Conservation (phyloP, 805 yeast genomes). For the Myxozyma sirexii region DNA sequence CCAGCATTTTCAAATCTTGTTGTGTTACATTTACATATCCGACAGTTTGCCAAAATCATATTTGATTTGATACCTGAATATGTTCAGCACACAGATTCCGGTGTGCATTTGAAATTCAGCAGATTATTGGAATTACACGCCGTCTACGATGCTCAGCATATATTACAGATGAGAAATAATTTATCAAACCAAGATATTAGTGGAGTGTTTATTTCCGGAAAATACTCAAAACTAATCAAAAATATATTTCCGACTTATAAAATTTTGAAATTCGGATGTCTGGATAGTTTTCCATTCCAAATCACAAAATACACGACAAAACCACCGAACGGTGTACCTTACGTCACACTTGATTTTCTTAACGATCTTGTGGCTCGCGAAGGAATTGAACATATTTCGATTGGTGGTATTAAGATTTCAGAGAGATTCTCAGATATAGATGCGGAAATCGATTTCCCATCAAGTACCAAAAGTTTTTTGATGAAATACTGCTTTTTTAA, state of each 20-base stretch:
- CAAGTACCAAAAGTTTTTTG: background rate
- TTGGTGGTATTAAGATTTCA: background rate
- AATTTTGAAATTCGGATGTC: background rate
- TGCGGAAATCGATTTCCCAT: background rate
- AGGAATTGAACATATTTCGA: background rate
- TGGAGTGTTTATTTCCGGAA: background rate
- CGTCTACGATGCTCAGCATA: background rate
- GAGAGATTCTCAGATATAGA: background rate
- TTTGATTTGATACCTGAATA: background rate
- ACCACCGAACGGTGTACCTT: background rate
- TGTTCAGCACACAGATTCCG: background rate
- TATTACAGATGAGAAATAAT: background rate
- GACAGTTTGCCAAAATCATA: background rate
- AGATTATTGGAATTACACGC: slow-evolving; percentile 1
- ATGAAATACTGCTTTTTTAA: background rate
- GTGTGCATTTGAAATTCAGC: background rate
- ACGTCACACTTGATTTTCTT: background rate
- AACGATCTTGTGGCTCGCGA: background rate
- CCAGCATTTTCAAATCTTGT: background rate
- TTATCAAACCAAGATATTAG: background rate
- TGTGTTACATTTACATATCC: background rate
- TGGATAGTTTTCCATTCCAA: no score
- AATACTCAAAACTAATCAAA: background rate
- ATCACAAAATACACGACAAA: no score
- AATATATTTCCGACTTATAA: background rate